These are phyloP conservation scores for Daedalea quercina DNA, from an alignment of 768 basidiomycete genomes.

Conservation along the genomic window DNA sequence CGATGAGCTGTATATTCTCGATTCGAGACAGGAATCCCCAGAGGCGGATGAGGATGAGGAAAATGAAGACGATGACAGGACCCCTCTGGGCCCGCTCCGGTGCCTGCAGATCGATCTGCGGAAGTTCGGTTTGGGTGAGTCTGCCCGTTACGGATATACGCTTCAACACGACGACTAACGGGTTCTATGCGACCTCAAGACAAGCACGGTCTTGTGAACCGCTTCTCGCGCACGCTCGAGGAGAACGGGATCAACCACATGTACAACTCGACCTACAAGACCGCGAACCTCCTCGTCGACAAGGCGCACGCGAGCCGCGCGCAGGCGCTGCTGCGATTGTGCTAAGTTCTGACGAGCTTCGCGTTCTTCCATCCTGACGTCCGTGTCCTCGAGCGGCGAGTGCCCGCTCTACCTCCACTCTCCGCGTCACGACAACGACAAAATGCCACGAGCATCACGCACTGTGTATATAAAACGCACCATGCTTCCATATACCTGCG, in stretches of 20 bases:
- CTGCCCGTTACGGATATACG: no score
- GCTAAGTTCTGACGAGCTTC: slow-evolving; percentile 27
- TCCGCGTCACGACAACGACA: not conserved
- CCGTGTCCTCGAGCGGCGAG: not conserved
- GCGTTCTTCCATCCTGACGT: not conserved
- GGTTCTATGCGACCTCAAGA: no score
- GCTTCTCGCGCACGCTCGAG: slow-evolving; percentile 68
- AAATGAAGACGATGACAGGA: slow-evolving; percentile 23
- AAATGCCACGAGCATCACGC: not conserved
- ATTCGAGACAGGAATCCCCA: slow-evolving; percentile 26
- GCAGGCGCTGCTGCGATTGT: slow-evolving; percentile 49
- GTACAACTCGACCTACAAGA: slow-evolving; percentile 81
- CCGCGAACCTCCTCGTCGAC: slow-evolving; percentile 71
- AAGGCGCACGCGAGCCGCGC: slow-evolving; percentile 52
- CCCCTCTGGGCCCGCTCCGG: slow-evolving; percentile 31
- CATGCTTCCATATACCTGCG: not conserved
- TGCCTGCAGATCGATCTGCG: slow-evolving; percentile 74
- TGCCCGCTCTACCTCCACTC: not conserved
- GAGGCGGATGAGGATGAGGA: slow-evolving; percentile 26
- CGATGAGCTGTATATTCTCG: slow-evolving; percentile 57
- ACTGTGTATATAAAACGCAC: not conserved
- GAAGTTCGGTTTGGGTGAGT: slow-evolving; percentile 62
- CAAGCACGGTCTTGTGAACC: slow-evolving; percentile 72
- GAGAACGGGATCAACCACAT: slow-evolving; percentile 74
- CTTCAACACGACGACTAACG: no score